Conservation (phyloP, 2,329 filamentous ascomycete genomes). For the Sordariomycetes sp. region DNA sequence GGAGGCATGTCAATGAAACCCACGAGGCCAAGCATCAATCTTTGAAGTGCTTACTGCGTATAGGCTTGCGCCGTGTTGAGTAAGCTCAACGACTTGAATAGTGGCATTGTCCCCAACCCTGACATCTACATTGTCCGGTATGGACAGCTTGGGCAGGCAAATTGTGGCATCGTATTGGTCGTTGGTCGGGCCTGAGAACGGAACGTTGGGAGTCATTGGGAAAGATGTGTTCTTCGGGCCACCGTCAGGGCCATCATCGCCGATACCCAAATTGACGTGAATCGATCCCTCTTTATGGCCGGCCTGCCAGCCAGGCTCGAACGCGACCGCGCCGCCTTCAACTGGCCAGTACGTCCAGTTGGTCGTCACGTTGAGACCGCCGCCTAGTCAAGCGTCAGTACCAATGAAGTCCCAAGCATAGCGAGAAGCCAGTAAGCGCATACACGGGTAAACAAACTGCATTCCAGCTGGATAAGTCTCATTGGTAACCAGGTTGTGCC, state of each 20-base stretch:
- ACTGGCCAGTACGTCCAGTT: constrained; percentile 93
- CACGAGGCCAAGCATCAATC: not conserved
- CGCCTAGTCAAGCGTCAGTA: constrained; percentile 46
- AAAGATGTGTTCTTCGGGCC: constrained; percentile 82
- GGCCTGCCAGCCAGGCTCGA: constrained; percentile 94
- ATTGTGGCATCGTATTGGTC: constrained; percentile 79
- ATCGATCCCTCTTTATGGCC: constrained; percentile 75
- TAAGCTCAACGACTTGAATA: constrained; percentile 76
- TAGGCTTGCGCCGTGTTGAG: constrained; percentile 72
- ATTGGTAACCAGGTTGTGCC: constrained; percentile 75
- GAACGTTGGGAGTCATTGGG: constrained; percentile 69
- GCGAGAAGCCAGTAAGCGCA: constrained; percentile 28
- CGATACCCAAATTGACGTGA: constrained; percentile 87
- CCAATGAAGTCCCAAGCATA: constrained; percentile 1
- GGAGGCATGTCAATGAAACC: not conserved
- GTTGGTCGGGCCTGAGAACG: constrained; percentile 73
- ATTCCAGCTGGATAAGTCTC: constrained; percentile 76
- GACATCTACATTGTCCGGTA: constrained; percentile 62
- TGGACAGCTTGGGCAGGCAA: constrained; percentile 80
- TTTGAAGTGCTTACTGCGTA: constrained; percentile 64
- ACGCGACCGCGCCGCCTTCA: constrained; percentile 72
- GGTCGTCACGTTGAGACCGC: constrained; percentile 63
- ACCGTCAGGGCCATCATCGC: constrained; percentile 50
- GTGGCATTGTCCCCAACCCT: constrained; percentile 81
- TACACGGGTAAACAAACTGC: constrained; percentile 94